Evolutionary conservation across 129 eudicot species (phyloP), one percentile per base, ranked within the genome.

Genomic region (Escallonia herrerae): DNA sequence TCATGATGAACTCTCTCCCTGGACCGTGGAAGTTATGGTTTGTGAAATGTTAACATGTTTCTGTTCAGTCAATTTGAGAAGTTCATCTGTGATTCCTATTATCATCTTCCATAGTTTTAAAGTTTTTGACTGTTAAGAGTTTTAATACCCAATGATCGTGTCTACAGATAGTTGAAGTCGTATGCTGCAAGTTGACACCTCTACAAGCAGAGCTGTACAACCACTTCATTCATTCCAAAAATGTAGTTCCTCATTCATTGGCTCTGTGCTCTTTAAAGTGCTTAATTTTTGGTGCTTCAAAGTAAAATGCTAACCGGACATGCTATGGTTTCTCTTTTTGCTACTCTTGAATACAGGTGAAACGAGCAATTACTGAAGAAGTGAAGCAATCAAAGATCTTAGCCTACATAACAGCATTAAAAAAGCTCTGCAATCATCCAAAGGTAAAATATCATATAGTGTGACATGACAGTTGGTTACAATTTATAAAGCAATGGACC

Each of bases 341-440:
- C 54, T 58, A 51, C 53, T 47, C 42, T 46, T 48, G 72, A 48
- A 6, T 75, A 62, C 77, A 89, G 99, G 99, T 94, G 53, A 89
- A 89, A 82, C 69, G 82, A 62, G 97, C 78, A 47, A 82, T 94
- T 60, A 46, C 80, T 60, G 99, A 89, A 74, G 93, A 83, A 63
- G 76, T 82, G 63, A 94, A 86, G 72, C 85, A 82, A 56, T 74
- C 95, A 15, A 94, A 86, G 74, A 85, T 94, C 46, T 67, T 94
- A 77, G 97, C 96, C 39, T 94, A 90, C 56, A 89, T 94, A 80
- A 94, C 99, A 56, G 99, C 93, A 60, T 83, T 89, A 48, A 94
- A 94, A 84, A 94, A 94, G 82, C 97, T 94, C 67, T 89, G 99
- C 84, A 94, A 94, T 65, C 99, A 94, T 66, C 99, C 99, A 43